Conservation (phyloP, 2,329 filamentous ascomycete genomes). For the Colletotrichum truncatum region DNA sequence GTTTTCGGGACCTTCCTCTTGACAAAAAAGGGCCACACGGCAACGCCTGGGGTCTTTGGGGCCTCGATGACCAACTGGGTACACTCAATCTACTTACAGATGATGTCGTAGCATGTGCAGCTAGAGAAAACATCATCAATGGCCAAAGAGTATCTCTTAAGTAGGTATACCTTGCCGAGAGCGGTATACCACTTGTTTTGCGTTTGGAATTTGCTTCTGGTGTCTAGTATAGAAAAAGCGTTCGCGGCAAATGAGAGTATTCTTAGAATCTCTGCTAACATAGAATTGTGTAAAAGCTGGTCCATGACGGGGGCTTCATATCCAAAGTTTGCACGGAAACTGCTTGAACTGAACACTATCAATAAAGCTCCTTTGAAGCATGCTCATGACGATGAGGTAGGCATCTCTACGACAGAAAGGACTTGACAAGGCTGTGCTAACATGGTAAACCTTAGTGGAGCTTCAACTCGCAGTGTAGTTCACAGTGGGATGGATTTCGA, state of each 20-base stretch:
- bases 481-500: constrained; percentile 35
- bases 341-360: constrained; percentile 27
- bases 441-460: constrained; percentile 1
- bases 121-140: constrained; percentile 14
- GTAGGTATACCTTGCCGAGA: too few relatives aligned
- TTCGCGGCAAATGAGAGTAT: too few relatives aligned
- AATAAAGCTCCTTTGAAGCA: constrained; percentile 37
- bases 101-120: constrained; percentile 1
- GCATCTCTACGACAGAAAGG: neutral
- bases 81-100: constrained; percentile 62
- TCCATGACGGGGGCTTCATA: constrained; percentile 33
- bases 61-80: constrained; percentile 58
- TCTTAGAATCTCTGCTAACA: neutral
- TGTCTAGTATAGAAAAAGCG: too few relatives aligned
- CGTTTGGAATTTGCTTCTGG: too few relatives aligned
- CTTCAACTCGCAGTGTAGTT: constrained; percentile 40
- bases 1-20: constrained; percentile 50
- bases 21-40: constrained; percentile 56
- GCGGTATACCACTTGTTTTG: too few relatives aligned
- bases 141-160: constrained; percentile 28
- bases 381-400: constrained; percentile 37
- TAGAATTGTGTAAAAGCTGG: constrained; percentile 7
- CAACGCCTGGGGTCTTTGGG: constrained; percentile 66
- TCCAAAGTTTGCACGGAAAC: constrained; percentile 34
- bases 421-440: neutral